Evolutionary conservation across 306 rosid species (phyloP).

Genomic region (Rosa persica): DNA sequence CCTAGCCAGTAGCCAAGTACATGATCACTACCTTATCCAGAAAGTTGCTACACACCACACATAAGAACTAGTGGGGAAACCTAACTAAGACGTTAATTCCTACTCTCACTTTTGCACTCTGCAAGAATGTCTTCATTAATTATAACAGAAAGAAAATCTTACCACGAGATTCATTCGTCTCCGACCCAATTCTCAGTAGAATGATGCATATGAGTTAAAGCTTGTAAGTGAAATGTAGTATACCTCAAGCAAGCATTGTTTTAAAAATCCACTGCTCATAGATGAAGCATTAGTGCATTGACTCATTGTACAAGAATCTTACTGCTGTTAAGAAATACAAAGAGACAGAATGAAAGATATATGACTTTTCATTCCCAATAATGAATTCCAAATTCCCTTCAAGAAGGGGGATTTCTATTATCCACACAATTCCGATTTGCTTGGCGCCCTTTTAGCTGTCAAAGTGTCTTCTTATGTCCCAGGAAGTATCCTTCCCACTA

Average conservation of each 20-base stretch:
- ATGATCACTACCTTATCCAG: conserved; percentile 10
- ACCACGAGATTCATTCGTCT: background rate
- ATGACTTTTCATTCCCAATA: background rate
- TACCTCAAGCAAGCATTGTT: background rate
- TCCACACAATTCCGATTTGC: conserved; percentile 35
- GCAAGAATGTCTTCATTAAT: background rate
- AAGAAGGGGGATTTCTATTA: conserved; percentile 37
- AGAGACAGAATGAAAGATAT: conserved; percentile 1
- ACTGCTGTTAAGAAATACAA: background rate
- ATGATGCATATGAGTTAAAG: background rate
- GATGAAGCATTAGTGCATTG: background rate
- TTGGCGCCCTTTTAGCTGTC: conserved; percentile 27
- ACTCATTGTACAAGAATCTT: background rate
- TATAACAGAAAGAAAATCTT: background rate
- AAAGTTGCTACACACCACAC: conserved; percentile 6
- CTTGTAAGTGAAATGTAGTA: background rate
- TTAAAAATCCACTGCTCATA: background rate
- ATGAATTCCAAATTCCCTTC: conserved; percentile 27
- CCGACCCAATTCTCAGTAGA: background rate
- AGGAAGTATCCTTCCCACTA: background rate
- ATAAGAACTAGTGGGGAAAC: background rate
- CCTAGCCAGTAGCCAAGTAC: background rate
- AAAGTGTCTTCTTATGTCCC: conserved; percentile 19
- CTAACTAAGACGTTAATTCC: background rate
- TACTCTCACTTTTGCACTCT: background rate